phyloP scores from a whole-genome alignment of 208 protist genomes.

The Balamuthia mandrillaris region DNA sequence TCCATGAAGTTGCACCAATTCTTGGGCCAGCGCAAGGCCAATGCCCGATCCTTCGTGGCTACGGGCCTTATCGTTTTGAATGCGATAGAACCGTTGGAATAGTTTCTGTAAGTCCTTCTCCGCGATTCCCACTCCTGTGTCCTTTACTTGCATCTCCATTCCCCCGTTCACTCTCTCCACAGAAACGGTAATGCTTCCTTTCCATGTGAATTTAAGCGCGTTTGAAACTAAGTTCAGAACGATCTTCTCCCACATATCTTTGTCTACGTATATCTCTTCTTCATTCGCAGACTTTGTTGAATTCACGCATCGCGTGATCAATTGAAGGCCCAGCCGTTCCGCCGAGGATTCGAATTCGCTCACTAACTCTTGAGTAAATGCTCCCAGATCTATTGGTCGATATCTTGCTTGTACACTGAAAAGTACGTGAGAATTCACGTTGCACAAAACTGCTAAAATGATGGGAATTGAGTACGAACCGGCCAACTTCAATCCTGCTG shows the following conservation, averaged over 20 bases:
- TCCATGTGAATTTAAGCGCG: slow-evolving; percentile 49
- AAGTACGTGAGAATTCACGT: no score
- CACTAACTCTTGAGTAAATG: slow-evolving; percentile 30
- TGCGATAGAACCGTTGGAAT: slow-evolving; percentile 36
- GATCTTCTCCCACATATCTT: slow-evolving; percentile 52
- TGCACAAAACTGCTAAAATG: no score
- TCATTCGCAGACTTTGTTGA: neutral
- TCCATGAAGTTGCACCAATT: slow-evolving; percentile 40
- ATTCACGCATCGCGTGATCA: no score
- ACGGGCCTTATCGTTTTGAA: neutral
- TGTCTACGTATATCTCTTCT: slow-evolving; percentile 33
- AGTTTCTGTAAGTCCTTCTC: neutral
- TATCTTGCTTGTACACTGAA: slow-evolving; percentile 44
- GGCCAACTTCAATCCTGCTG: slow-evolving; percentile 43
- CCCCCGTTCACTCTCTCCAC: neutral
- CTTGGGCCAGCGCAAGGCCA: slow-evolving; percentile 34
- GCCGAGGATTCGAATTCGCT: slow-evolving; percentile 19
- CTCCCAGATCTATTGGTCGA: slow-evolving; percentile 43
- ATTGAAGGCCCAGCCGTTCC: neutral
- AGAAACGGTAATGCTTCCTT: slow-evolving; percentile 26
- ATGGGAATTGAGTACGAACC: no score
- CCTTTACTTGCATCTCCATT: no score
- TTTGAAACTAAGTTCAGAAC: slow-evolving; percentile 51
- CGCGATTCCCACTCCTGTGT: slow-evolving; percentile 40
- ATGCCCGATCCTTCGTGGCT: slow-evolving; percentile 32